Evolutionary conservation across 2,329 filamentous ascomycete genomes (phyloP).

Genomic region (Diaporthe longicolla): DNA sequence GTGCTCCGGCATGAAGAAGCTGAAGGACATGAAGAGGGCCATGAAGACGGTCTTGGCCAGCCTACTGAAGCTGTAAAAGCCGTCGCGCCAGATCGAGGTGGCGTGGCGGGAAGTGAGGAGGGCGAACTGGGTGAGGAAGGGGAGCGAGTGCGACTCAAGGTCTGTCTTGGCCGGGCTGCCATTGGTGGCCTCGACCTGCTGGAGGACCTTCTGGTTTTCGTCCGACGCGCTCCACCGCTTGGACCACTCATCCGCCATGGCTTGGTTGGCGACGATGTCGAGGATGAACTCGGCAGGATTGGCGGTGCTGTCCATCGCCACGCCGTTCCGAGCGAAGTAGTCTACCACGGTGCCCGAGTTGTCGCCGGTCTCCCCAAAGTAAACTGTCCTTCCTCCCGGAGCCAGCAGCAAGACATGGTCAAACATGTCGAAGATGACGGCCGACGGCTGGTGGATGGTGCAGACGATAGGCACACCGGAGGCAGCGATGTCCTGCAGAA

Average conservation of each 20-base stretch:
- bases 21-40: conserved; percentile 73
- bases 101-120: background rate
- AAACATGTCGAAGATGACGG: conserved; percentile 59
- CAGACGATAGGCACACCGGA: conserved; percentile 58
- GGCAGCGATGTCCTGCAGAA: conserved; percentile 74
- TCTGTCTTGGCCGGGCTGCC: background rate
- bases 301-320: conserved; percentile 69
- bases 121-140: background rate
- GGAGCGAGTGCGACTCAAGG: background rate
- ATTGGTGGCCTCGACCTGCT: background rate
- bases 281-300: conserved; percentile 87
- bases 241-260: conserved; percentile 47
- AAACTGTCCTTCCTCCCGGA: conserved; percentile 67
- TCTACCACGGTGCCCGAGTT: conserved; percentile 65
- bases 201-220: background rate
- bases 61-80: conserved; percentile 13
- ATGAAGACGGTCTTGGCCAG: conserved; percentile 1
- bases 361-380: conserved; percentile 69
- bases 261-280: conserved; percentile 65
- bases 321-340: conserved; percentile 78
- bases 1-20: conserved; percentile 69
- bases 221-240: background rate
- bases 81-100: conserved; percentile 12
- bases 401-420: conserved; percentile 69
- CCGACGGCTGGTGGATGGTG: conserved; percentile 62